Percentiles rank a stretch among this genome's conserved stretches.
Evolutionary conservation across 768 basidiomycete species (phyloP).

Genomic region (Astraeus odoratus): DNA sequence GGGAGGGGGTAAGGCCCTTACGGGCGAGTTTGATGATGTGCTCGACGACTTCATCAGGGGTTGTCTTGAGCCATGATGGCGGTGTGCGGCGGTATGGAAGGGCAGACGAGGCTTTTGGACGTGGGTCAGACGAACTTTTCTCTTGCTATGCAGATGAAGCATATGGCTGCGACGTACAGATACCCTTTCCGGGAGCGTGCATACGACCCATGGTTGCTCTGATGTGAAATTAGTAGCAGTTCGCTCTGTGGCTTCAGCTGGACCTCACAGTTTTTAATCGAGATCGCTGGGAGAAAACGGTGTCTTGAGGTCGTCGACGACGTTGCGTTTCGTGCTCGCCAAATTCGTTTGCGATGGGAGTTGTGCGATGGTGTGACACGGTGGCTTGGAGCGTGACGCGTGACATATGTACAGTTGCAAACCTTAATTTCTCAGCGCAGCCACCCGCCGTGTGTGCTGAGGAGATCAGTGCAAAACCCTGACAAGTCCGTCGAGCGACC

Average conservation of each 20-base stretch:
- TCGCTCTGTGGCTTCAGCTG: constrained; percentile 12
- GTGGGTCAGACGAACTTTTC: constrained; percentile 1
- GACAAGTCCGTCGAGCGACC: constrained; percentile 24
- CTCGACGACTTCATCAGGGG: constrained; percentile 90
- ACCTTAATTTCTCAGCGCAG: constrained; percentile 43
- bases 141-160: neutral
- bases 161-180: constrained; percentile 60
- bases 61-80: constrained; percentile 95
- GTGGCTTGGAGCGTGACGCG: constrained; percentile 33
- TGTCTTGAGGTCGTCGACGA: constrained; percentile 39
- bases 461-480: constrained; percentile 26
- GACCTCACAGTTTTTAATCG: constrained; percentile 31
- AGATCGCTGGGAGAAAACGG: constrained; percentile 8
- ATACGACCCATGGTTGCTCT: constrained; percentile 84
- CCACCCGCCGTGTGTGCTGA: constrained; percentile 20
- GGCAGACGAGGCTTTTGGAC: constrained; percentile 61
- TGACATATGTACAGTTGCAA: constrained; percentile 53
- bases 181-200: constrained; percentile 99
- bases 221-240: constrained; percentile 8
- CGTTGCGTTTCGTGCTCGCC: no score
- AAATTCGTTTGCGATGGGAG: constrained; percentile 26
- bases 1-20: constrained; percentile 95
- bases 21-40: constrained; percentile 96
- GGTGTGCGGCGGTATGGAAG: constrained; percentile 95
- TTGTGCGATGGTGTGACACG: constrained; percentile 21